phyloP scores from a whole-genome alignment of 129 eudicot species.

The Sambucus nigra region DNA sequence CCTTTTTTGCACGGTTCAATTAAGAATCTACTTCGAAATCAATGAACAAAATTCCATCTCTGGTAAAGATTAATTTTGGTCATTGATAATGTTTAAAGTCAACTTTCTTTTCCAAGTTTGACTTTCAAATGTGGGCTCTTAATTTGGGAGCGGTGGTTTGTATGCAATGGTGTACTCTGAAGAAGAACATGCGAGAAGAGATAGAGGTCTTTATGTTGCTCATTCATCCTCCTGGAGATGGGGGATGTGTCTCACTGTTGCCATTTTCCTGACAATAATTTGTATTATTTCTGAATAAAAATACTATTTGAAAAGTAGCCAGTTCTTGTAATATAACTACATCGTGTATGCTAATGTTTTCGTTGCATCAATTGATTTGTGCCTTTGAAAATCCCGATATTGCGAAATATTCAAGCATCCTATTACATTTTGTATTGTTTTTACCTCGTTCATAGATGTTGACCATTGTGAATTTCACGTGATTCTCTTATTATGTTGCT shows the following conservation, averaged over 20 bases:
- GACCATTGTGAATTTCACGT: background rate
- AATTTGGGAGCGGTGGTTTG: too few relatives aligned
- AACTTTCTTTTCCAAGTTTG: too few relatives aligned
- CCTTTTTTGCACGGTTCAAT: too few relatives aligned
- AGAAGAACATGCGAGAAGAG: background rate
- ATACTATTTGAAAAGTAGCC: slow-evolving; percentile 6
- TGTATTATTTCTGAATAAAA: slow-evolving; percentile 1
- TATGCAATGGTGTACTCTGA: background rate
- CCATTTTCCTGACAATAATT: slow-evolving; percentile 2
- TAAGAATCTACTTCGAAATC: too few relatives aligned
- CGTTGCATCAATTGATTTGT: slow-evolving; percentile 1
- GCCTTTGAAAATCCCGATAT: background rate
- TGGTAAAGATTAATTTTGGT: too few relatives aligned
- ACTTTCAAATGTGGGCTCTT: too few relatives aligned
- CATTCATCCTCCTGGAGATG: background rate
- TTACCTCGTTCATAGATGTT: background rate
- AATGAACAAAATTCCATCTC: too few relatives aligned
- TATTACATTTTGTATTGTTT: background rate
- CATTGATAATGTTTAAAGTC: too few relatives aligned
- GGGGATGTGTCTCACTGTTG: background rate
- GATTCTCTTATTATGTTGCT: slow-evolving; percentile 11
- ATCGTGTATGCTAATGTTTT: slow-evolving; percentile 6
- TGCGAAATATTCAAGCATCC: background rate
- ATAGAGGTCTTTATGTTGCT: background rate
- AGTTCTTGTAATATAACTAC: slow-evolving; percentile 8